phyloP scores from a whole-genome alignment of 2,329 filamentous ascomycete species.

The Paradendryphiella salina region DNA sequence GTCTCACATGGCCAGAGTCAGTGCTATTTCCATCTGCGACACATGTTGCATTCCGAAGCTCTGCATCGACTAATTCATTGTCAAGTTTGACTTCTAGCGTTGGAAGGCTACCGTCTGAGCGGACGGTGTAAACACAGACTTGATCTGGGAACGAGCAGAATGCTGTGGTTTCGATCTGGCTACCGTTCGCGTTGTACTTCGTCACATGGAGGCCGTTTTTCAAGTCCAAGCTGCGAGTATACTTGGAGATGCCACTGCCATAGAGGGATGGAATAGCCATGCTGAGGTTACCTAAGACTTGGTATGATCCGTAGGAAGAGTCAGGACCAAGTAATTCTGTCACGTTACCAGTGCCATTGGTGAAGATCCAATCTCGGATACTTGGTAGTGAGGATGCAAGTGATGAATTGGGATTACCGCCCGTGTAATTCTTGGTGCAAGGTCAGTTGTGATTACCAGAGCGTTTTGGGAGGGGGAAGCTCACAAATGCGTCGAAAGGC shows the following conservation, averaged over 20 bases:
- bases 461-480: neutral
- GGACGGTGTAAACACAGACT: constrained; percentile 48
- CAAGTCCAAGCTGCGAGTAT: constrained; percentile 52
- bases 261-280: constrained; percentile 44
- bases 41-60: constrained; percentile 41
- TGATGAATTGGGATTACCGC: constrained; percentile 51
- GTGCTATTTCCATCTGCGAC: constrained; percentile 36
- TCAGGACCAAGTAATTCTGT: constrained; percentile 45
- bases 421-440: constrained; percentile 48
- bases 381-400: constrained; percentile 46
- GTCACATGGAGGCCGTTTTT: constrained; percentile 49
- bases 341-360: constrained; percentile 55
- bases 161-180: constrained; percentile 41
- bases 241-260: constrained; percentile 20
- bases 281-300: constrained; percentile 54
- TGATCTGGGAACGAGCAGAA: constrained; percentile 54
- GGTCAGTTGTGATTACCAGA: neutral
- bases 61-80: constrained; percentile 46
- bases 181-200: constrained; percentile 33
- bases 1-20: constrained; percentile 33
- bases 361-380: constrained; percentile 54
- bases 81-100: constrained; percentile 49
- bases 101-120: constrained; percentile 46
- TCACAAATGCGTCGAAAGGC: constrained; percentile 51
- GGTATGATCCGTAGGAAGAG: constrained; percentile 52